A percentile compares a stretch with the other conserved stretches of the same genome.
Conservation (phyloP, 2,329 filamentous ascomycete species). For the Mycosphaerella arachidis region DNA sequence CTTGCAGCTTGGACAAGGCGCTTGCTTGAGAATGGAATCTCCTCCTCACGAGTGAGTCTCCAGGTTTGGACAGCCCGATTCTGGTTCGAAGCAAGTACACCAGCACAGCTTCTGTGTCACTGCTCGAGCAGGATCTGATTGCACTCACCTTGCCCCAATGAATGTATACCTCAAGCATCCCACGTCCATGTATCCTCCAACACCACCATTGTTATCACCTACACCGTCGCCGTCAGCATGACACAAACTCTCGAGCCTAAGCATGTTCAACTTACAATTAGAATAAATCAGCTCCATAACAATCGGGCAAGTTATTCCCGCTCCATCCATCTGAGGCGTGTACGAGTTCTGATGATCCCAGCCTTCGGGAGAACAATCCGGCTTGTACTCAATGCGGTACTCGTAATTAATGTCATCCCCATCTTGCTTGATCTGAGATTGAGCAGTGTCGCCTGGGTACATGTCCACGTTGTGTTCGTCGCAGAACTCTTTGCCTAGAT, state of each 20-base stretch:
- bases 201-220: constrained; percentile 1
- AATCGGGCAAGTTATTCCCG: not conserved
- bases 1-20: too few relatives aligned
- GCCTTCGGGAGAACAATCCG: not conserved
- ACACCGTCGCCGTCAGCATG: too few relatives aligned
- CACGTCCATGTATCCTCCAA: constrained; percentile 2
- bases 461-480: constrained; percentile 1
- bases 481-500: not conserved
- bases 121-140: too few relatives aligned
- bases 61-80: too few relatives aligned
- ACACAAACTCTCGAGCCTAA: too few relatives aligned
- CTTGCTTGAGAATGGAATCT: too few relatives aligned
- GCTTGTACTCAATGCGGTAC: not conserved
- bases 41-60: too few relatives aligned
- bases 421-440: not conserved
- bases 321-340: not conserved
- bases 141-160: not conserved
- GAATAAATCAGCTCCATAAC: not conserved
- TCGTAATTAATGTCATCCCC: not conserved
- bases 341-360: not conserved
- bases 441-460: not conserved
- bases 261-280: not conserved
- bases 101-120: too few relatives aligned
- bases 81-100: too few relatives aligned
- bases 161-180: constrained; percentile 6